These are phyloP conservation scores for Phialocephala subalpina DNA, from an alignment of 2,329 filamentous ascomycete genomes.

Conservation along the genomic window DNA sequence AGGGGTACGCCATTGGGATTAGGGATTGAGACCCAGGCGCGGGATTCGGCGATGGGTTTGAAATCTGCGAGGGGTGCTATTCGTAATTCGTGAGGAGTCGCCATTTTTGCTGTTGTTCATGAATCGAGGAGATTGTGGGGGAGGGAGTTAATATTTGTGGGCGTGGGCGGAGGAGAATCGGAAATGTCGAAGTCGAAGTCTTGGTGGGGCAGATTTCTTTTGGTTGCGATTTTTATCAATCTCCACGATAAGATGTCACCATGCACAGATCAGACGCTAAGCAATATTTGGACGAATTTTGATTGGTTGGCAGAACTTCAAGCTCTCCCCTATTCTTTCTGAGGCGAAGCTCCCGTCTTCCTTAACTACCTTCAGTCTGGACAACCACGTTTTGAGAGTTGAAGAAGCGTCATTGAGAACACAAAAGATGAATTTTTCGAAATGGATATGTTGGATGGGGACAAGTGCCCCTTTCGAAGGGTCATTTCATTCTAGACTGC, in stretches of 20 bases:
- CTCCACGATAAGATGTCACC: slow-evolving; percentile 10
- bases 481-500: no score
- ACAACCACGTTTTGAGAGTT: neutral
- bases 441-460: neutral
- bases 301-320: neutral
- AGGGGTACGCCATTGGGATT: slow-evolving; percentile 84
- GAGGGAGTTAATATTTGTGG: no score
- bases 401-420: neutral
- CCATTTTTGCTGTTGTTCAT: slow-evolving; percentile 14
- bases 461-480: neutral
- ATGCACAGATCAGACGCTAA: slow-evolving; percentile 10
- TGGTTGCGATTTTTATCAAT: slow-evolving; percentile 1
- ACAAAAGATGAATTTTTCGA: neutral
- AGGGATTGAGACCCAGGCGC: slow-evolving; percentile 85
- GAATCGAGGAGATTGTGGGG: neutral
- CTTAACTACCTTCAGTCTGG: neutral
- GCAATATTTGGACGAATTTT: neutral
- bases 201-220: slow-evolving; percentile 17
- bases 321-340: neutral
- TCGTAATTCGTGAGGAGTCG: neutral
- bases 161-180: neutral
- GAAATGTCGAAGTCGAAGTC: slow-evolving; percentile 5
- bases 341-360: slow-evolving; percentile 2
- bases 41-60: slow-evolving; percentile 64
- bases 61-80: slow-evolving; percentile 41